Percentiles rank a stretch among this genome's conserved stretches.
Evolutionary conservation across 177 flowering plant species (phyloP).

Genomic region (Telopea speciosissima): DNA sequence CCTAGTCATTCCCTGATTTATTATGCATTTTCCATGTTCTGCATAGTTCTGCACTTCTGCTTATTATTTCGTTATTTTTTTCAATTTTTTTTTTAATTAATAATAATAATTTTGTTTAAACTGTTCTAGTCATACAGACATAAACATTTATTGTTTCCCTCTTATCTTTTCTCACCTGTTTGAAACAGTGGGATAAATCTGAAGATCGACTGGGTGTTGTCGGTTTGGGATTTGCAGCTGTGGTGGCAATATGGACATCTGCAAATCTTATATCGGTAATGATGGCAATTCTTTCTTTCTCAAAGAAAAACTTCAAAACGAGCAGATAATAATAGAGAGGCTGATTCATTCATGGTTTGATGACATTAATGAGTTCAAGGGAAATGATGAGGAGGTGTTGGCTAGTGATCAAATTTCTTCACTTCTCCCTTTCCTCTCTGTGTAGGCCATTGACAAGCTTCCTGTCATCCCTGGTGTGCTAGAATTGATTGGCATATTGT

Average conservation of each 20-base stretch:
- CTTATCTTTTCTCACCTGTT: slow-evolving; percentile 9
- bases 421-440: neutral
- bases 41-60: too few species aligned
- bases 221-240: slow-evolving; percentile 77
- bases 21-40: neutral
- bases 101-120: too few species aligned
- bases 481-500: slow-evolving; percentile 73
- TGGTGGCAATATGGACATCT: slow-evolving; percentile 75
- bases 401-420: neutral
- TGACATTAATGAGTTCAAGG: neutral
- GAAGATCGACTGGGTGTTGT: slow-evolving; percentile 78
- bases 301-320: neutral
- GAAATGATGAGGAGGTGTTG: neutral
- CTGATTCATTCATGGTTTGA: neutral
- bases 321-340: neutral
- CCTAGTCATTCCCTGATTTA: too few species aligned
- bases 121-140: neutral
- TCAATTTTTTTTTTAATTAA: too few species aligned
- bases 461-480: slow-evolving; percentile 62
- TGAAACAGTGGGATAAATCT: slow-evolving; percentile 66
- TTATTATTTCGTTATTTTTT: too few species aligned
- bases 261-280: slow-evolving; percentile 62
- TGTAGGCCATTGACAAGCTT: slow-evolving; percentile 77
- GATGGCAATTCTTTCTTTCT: neutral
- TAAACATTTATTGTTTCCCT: slow-evolving; percentile 1